These are phyloP conservation scores for Ulvella scutata DNA, from an alignment of 139 green algal genomes.

Conservation along the genomic window DNA sequence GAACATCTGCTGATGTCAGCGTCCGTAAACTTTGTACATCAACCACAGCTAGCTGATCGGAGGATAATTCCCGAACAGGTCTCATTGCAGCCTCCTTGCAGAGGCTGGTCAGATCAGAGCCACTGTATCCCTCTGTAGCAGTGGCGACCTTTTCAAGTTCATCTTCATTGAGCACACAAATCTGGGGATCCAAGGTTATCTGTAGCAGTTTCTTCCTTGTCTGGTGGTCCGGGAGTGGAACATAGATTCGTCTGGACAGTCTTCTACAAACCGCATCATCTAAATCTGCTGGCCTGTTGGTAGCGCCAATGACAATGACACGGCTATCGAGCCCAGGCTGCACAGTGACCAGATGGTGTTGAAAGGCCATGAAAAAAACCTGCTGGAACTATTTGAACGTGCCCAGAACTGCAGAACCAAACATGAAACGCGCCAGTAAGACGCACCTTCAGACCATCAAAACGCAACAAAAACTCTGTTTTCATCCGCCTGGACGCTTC, in stretches of 20 bases:
- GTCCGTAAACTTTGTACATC: neutral
- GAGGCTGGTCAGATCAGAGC: slow-evolving; percentile 15
- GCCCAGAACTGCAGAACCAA: slow-evolving; percentile 28
- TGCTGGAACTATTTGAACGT: slow-evolving; percentile 12
- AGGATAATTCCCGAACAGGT: slow-evolving; percentile 26
- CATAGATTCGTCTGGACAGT: slow-evolving; percentile 25
- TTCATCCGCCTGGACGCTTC: neutral
- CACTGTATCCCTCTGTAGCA: slow-evolving; percentile 15
- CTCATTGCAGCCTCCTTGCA: slow-evolving; percentile 29
- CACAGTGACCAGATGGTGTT: neutral
- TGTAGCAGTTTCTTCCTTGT: slow-evolving; percentile 14
- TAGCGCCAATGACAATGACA: slow-evolving; percentile 28
- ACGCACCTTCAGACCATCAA: slow-evolving; percentile 1
- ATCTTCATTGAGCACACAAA: slow-evolving; percentile 6
- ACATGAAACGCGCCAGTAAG: slow-evolving; percentile 25
- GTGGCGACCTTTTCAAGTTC: slow-evolving; percentile 18
- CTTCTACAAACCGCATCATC: slow-evolving; percentile 30
- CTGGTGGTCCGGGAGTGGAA: slow-evolving; percentile 24
- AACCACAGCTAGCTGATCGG: neutral
- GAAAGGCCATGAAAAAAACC: neutral
- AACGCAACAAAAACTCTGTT: neutral
- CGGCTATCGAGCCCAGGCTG: slow-evolving; percentile 3
- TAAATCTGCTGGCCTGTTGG: slow-evolving; percentile 28
- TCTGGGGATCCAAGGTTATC: slow-evolving; percentile 12
- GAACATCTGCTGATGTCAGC: neutral